Evolutionary conservation across 352 stramenopile species (phyloP), one percentile per base, ranked within the genome.

Genomic region (Elongisporangium undulatum): DNA sequence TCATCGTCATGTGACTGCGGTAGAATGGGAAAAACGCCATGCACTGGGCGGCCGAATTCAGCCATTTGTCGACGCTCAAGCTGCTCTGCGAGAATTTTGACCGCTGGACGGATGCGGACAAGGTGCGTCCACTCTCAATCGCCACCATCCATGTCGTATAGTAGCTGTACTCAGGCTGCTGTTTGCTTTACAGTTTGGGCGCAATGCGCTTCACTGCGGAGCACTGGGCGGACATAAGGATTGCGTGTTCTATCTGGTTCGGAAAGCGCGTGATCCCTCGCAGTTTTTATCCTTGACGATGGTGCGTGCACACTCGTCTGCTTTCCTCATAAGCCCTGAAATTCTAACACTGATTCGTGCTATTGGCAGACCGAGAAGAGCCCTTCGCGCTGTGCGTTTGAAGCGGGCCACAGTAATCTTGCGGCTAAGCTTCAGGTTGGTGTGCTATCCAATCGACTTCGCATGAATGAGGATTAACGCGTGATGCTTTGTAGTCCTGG

Each of bases 1-100:
- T 61, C n/a, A 19, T 39, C 53, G 21, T 53, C 12, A 45, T 45
- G 13, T 17, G 34, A 45, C 22, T 39, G 22, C 29, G 15, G 57
- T 50, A 94, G 85, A 93, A 95, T 55, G 85, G 85, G 53, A 95
- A 95, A 58, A 95, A 95, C 50, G 85, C 85, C 16, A 86, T 95
- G 79, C 85, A 95, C 53, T 95, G 84, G 82, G 85, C 85, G 16
- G 83, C 85, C 1, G 83, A 92, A 55, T 81, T 82, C 23, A 82
- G 85, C 0, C 85, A 95, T 55, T 66, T 95, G 49, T 84, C 74
- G 26, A 86, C 83, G 9, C 60, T 95, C n/a, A 92, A 92, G 64
- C 67, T 95, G 10, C 61, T 95, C 19, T 81, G 78, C 24, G 85
- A 95, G 38, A 70, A 92, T 26, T 93, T 93, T 34, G 61, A 62